These are phyloP conservation scores for Trametes cingulata DNA, from an alignment of 768 basidiomycete species.

Conservation along the genomic window DNA sequence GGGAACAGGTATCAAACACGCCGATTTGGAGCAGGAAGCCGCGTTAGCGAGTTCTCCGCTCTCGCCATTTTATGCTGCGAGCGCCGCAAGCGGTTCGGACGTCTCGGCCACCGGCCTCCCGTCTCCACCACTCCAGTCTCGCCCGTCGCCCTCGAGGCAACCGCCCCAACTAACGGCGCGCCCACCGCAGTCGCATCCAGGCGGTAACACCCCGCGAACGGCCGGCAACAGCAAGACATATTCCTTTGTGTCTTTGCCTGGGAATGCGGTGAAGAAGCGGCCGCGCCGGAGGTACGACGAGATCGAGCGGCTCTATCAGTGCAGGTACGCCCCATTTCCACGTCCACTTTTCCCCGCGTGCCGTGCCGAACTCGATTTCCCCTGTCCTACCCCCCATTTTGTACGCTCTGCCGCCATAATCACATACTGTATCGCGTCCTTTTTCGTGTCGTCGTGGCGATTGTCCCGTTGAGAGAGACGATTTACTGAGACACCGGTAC, in stretches of 20 bases:
- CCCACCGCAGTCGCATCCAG: conserved; percentile 3
- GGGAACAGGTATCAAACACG: conserved; percentile 16
- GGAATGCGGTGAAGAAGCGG: conserved; percentile 79
- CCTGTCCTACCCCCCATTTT: not conserved
- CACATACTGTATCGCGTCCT: conserved; percentile 21
- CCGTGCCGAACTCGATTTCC: not conserved
- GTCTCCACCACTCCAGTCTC: conserved; percentile 13
- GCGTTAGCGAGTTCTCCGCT: conserved; percentile 17
- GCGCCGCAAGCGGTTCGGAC: conserved; percentile 24
- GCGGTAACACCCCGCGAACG: conserved; percentile 9
- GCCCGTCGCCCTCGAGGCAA: conserved; percentile 5
- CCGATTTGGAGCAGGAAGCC: conserved; percentile 22
- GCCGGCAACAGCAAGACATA: conserved; percentile 61
- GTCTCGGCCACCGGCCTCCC: conserved; percentile 19
- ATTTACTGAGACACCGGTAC: conserved; percentile 6
- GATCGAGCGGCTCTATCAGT: conserved; percentile 91
- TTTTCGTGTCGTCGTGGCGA: not conserved
- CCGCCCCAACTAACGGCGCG: conserved; percentile 8
- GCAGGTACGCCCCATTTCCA: conserved; percentile 53
- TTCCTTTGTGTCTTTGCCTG: conserved; percentile 79
- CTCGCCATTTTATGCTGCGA: conserved; percentile 22
- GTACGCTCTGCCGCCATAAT: conserved; percentile 4
- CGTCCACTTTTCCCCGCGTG: not conserved
- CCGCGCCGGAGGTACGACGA: conserved; percentile 90
- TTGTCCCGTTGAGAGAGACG: not conserved